A percentile compares a stretch with the other conserved stretches of the same genome.
These are phyloP conservation scores for Cantharellus cinnabarinus DNA, from an alignment of 768 basidiomycete genomes.

Conservation along the genomic window DNA sequence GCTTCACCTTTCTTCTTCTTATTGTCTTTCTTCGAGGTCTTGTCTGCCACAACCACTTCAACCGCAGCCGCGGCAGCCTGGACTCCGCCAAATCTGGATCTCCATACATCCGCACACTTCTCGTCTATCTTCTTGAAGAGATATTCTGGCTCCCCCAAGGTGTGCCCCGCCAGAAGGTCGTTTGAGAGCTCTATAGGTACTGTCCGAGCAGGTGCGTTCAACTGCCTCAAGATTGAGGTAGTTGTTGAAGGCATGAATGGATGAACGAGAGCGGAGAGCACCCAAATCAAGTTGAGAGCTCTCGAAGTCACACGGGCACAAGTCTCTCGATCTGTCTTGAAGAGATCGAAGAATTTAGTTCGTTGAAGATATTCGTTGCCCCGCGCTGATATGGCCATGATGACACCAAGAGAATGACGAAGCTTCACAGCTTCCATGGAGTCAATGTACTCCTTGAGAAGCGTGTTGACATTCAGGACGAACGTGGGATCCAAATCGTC, in stretches of 20 bases:
- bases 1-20: slow-evolving; percentile 25
- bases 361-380: slow-evolving; percentile 93
- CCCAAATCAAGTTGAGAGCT: slow-evolving; percentile 82
- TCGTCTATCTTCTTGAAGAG: slow-evolving; percentile 91
- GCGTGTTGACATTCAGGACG: slow-evolving; percentile 53
- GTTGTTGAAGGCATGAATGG: slow-evolving; percentile 95
- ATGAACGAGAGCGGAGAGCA: slow-evolving; percentile 64
- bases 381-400: slow-evolving; percentile 74
- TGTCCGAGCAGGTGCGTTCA: slow-evolving; percentile 71
- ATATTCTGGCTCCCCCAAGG: slow-evolving; percentile 67
- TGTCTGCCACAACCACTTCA: slow-evolving; percentile 30
- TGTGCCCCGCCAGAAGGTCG: slow-evolving; percentile 77
- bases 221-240: slow-evolving; percentile 57
- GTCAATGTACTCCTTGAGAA: slow-evolving; percentile 60
- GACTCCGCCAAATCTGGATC: slow-evolving; percentile 54
- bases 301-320: slow-evolving; percentile 82
- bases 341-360: slow-evolving; percentile 69
- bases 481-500: slow-evolving; percentile 42
- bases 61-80: slow-evolving; percentile 21
- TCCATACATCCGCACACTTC: slow-evolving; percentile 68
- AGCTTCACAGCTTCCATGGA: slow-evolving; percentile 86
- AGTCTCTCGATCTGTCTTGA: slow-evolving; percentile 58
- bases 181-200: slow-evolving; percentile 52
- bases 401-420: slow-evolving; percentile 64
- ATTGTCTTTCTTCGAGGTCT: slow-evolving; percentile 28